Evolutionary conservation across 2,329 filamentous ascomycete species (phyloP), one percentile per base, ranked within the genome.

Genomic region (Monilinia aucupariae): DNA sequence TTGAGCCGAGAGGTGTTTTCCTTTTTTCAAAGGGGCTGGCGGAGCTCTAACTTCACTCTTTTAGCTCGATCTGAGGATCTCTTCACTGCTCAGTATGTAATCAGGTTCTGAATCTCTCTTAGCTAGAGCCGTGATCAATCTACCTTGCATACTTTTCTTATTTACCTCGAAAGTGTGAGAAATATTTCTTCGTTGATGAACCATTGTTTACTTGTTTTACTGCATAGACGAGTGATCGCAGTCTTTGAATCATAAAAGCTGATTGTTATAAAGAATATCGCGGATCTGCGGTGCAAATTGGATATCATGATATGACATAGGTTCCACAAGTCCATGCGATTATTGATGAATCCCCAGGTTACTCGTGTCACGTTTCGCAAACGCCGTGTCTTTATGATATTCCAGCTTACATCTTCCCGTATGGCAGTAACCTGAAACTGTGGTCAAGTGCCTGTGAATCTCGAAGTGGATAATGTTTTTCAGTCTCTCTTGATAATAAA

Each of bases 111-210:
- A 13, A 25, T 17, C 3, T n/a, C 4, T 27, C 12, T 9, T 15
- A 22, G 17, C 39, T 22, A 9, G 17, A 30, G 9, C 0, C 17
- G 17, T 17, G 32, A 45, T 45, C 6, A 17, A 15, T 3, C 8
- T n/a, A 32, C 30, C 53, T 45, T 32, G n/a, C 17, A 22, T 45
- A 12, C n/a, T 7, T 10, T 30, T 39, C 9, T 25, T 12, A 27
- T 1, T 2, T 4, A 41, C n/a, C n/a, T n/a, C n/a, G n/a, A n/a
- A n/a, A n/a, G 13, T 1, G 12, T 2, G 34, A 5, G 4, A 5
- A 15, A 22, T 2, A 3, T 10, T 34, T 7, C 10, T 0, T 51
- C 20, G 2, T 32, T 12, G 9, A 51, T 10, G 6, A 32, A 12
- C 17, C 5, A 51, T 10, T 34, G 10, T 34, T 10, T 6, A 43